Base-by-base conservation (phyloP, 192 early-diverging fungal species). In the Kickxella alabastrina region DNA sequence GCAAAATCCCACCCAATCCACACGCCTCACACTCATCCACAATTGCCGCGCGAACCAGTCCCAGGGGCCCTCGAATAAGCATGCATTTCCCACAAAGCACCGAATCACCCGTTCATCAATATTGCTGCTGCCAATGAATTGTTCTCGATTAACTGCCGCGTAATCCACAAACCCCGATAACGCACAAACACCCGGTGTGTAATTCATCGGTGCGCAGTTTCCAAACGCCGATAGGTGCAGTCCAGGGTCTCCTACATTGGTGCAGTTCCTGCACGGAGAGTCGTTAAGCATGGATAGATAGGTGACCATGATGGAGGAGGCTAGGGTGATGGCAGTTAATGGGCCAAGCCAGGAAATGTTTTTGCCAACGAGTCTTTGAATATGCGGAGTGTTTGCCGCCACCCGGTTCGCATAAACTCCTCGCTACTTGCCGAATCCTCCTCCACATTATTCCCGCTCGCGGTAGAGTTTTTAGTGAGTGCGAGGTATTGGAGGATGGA, bases 11-110 rank as follows among this genome's bases (percentile, higher is more conserved):
- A 3, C 77, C 77, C 3, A 34, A 24, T 0, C n/a, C n/a, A 34
- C 77, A 79, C 0, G 18, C 57, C 7, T 49, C 57, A 39, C 77
- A 79, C 7, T 52, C 61, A 51, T 65, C 77, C n/a, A 46, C 47
- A 14, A 79, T 37, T 1, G 4, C 61, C 0, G 70, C 77, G 23
- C 25, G 36, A 13, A 52, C 62, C 24, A 59, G 40, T 3, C 77
- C 77, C 10, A 22, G 42, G 13, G 49, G 58, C 1, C 63, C 52
- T 3, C 45, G 28, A 19, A 60, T 27, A 6, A 36, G 7, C 18
- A 66, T 54, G 23, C 53, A 47, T 32, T 62, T 64, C 21, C 74
- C 77, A 57, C 80, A 81, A 1, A 53, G 14, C 0, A 38, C 38
- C 51, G 51, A 42, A 1, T 2, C 38, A 22, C 25, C 37, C n/a